Evolutionary conservation across 768 basidiomycete genomes (phyloP).

Genomic region (Ramaria sp.): DNA sequence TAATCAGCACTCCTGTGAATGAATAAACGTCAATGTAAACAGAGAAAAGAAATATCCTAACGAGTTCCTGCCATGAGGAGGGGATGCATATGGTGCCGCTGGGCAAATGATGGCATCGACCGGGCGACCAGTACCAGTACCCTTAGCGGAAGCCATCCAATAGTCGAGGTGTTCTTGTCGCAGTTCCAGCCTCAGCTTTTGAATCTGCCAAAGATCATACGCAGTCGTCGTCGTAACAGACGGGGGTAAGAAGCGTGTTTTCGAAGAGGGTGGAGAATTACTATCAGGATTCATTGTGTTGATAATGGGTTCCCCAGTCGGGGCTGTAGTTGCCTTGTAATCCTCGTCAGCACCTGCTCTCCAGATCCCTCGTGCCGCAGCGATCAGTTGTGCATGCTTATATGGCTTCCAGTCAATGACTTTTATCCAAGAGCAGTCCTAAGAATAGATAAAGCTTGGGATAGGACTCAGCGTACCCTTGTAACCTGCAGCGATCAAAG

Average conservation of each 20-base stretch:
- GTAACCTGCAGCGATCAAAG: constrained; percentile 52
- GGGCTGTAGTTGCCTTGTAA: constrained; percentile 24
- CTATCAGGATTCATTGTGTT: constrained; percentile 31
- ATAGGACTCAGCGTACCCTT: constrained; percentile 30
- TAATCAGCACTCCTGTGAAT: constrained; percentile 34
- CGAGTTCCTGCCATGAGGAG: constrained; percentile 51
- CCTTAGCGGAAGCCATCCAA: constrained; percentile 42
- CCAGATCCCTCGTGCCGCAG: constrained; percentile 30
- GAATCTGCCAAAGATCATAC: constrained; percentile 58
- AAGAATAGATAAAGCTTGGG: background rate
- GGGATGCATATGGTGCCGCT: constrained; percentile 45
- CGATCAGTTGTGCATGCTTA: constrained; percentile 12
- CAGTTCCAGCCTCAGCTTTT: constrained; percentile 37
- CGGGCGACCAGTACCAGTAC: constrained; percentile 58
- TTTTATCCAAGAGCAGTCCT: constrained; percentile 15
- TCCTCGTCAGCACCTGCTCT: constrained; percentile 39
- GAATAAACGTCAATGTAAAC: background rate
- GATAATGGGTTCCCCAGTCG: constrained; percentile 45
- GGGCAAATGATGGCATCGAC: constrained; percentile 69
- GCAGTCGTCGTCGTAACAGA: constrained; percentile 28
- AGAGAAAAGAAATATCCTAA: constrained; percentile 21
- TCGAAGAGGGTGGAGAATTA: constrained; percentile 15
- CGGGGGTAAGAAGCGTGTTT: constrained; percentile 17
- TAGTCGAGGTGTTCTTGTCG: constrained; percentile 48
- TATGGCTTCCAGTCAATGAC: constrained; percentile 63